Percentiles rank a stretch among this genome's conserved stretches.
Evolutionary conservation across 257 asterid genomes (phyloP).

Genomic region (Cynanchum wilfordii): DNA sequence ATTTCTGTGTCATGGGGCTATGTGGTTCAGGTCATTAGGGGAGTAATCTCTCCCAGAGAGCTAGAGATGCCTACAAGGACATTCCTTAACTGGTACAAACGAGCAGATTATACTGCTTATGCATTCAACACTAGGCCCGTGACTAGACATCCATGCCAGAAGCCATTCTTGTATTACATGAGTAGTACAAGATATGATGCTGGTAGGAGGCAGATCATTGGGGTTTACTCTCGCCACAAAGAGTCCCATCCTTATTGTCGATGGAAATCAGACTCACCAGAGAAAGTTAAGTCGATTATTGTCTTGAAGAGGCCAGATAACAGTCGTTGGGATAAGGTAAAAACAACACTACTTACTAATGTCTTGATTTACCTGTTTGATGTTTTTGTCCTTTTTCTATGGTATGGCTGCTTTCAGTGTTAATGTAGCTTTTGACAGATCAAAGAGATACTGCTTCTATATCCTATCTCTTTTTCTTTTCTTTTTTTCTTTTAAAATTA

Average conservation of each 20-base stretch:
- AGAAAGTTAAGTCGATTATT: conserved; percentile 36
- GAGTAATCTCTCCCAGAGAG: conserved; percentile 68
- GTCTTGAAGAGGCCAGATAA: conserved; percentile 62
- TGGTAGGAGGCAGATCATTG: conserved; percentile 47
- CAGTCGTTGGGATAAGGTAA: conserved; percentile 63
- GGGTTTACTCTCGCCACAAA: conserved; percentile 46
- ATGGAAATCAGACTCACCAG: conserved; percentile 62
- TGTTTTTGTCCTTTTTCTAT: background rate
- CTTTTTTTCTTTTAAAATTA: too few species aligned
- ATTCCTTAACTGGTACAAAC: conserved; percentile 65
- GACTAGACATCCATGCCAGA: conserved; percentile 77
- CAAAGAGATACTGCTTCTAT: background rate
- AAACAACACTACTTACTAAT: background rate
- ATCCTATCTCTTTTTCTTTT: too few species aligned
- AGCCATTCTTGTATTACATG: conserved; percentile 64
- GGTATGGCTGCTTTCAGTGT: background rate
- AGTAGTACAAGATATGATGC: conserved; percentile 46
- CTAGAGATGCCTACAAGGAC: conserved; percentile 79
- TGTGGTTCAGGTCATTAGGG: conserved; percentile 65
- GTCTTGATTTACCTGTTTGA: background rate
- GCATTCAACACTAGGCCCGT: conserved; percentile 92
- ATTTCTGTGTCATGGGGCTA: conserved; percentile 82
- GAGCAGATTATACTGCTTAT: conserved; percentile 78
- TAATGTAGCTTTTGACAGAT: background rate
- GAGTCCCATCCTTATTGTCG: conserved; percentile 54